These are phyloP conservation scores for Globisporangium ultimum DNA, from an alignment of 352 stramenopile species.

Conservation along the genomic window DNA sequence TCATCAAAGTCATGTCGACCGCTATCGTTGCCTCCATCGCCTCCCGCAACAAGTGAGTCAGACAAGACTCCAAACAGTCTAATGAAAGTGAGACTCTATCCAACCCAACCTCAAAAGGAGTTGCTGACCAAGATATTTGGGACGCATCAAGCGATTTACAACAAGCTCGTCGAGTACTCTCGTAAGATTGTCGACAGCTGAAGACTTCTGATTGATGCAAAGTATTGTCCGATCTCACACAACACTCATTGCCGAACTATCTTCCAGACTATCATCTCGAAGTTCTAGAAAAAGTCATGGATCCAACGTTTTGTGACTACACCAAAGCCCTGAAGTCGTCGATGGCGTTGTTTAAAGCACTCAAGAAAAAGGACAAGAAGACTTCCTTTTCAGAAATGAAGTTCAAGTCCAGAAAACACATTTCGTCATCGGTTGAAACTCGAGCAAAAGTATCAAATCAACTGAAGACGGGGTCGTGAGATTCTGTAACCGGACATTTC, in stretches of 20 bases:
- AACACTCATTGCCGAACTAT: slow-evolving; percentile 6
- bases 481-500: no score
- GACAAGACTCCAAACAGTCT: slow-evolving; percentile 1
- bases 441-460: neutral
- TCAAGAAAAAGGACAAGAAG: slow-evolving; percentile 9
- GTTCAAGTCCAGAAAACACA: slow-evolving; percentile 17
- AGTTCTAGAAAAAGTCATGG: slow-evolving; percentile 9
- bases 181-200: slow-evolving; percentile 5
- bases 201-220: slow-evolving; percentile 4
- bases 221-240: slow-evolving; percentile 11
- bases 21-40: no score
- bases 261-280: slow-evolving; percentile 14
- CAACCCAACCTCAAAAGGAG: slow-evolving; percentile 3
- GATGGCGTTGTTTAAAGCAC: slow-evolving; percentile 1
- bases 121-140: slow-evolving; percentile 15
- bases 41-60: neutral
- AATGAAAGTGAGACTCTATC: slow-evolving; percentile 2
- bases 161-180: slow-evolving; percentile 11
- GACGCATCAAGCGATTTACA: slow-evolving; percentile 19
- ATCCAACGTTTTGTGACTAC: slow-evolving; percentile 15
- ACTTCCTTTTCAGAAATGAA: slow-evolving; percentile 8
- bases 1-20: neutral
- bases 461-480: neutral
- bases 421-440: slow-evolving; percentile 6
- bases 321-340: slow-evolving; percentile 13